Evolutionary conservation across 805 yeast species (phyloP).

Genomic region (Saitoella complicata): DNA sequence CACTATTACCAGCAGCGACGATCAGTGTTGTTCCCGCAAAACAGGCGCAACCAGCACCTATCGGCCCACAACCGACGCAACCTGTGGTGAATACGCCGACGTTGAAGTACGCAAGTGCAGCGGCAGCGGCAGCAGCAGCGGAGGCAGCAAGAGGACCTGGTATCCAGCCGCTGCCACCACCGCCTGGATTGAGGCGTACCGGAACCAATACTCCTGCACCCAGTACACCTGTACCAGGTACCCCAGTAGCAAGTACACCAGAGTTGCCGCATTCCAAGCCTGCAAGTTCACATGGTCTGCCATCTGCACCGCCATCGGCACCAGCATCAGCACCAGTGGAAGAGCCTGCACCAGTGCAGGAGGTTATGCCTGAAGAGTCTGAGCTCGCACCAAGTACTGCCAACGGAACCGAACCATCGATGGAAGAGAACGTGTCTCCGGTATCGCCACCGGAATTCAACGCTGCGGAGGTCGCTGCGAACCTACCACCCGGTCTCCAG

Average conservation of each 20-base stretch:
- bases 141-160: slow-evolving; percentile 6
- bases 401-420: too few species aligned
- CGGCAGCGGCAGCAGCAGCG: slow-evolving; percentile 10
- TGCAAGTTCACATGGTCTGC: slow-evolving; percentile 18
- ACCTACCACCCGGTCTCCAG: slow-evolving; percentile 27
- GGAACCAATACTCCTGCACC: too few species aligned
- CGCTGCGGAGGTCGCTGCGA: neutral
- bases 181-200: too few species aligned
- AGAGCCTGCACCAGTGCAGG: slow-evolving; percentile 8
- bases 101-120: slow-evolving; percentile 6
- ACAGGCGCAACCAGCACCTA: slow-evolving; percentile 10
- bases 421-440: too few species aligned
- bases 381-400: neutral
- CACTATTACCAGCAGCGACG: slow-evolving; percentile 12
- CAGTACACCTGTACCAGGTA: too few species aligned
- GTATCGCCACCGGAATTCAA: neutral
- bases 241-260: too few species aligned
- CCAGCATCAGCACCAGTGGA: slow-evolving; percentile 14
- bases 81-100: slow-evolving; percentile 1
- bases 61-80: too few species aligned
- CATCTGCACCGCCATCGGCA: slow-evolving; percentile 15
- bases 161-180: too few species aligned
- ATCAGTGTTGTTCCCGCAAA: slow-evolving; percentile 11
- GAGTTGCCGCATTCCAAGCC: too few species aligned
- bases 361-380: slow-evolving; percentile 10